Percentiles rank a stretch among this genome's conserved stretches.
phyloP scores from a whole-genome alignment of 805 yeast genomes.

The Lachancea fermentati region DNA sequence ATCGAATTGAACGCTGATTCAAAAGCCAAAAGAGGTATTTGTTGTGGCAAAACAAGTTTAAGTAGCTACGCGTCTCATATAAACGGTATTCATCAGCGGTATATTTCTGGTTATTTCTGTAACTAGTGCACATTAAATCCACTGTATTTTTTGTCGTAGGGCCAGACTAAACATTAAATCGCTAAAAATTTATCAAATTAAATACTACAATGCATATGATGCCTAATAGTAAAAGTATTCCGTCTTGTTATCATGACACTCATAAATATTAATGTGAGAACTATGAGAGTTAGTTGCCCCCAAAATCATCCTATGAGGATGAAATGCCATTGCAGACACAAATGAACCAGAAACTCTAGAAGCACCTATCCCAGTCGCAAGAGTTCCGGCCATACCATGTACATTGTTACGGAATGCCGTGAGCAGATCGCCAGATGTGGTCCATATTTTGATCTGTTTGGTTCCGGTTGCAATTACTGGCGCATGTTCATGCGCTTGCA shows the following conservation, averaged over 20 bases:
- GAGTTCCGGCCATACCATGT: slow-evolving; percentile 27
- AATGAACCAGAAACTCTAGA: slow-evolving; percentile 37
- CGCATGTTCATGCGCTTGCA: slow-evolving; percentile 93
- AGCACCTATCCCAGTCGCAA: slow-evolving; percentile 29
- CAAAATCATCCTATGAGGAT: slow-evolving; percentile 91
- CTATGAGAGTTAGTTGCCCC: slow-evolving; percentile 83
- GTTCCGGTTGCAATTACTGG: slow-evolving; percentile 90
- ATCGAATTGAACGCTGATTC: no score
- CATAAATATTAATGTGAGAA: slow-evolving; percentile 59
- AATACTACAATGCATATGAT: not conserved
- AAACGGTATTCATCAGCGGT: no score
- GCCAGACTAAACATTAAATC: no score
- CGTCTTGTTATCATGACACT: slow-evolving; percentile 36
- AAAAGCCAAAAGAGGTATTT: no score
- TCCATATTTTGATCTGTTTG: slow-evolving; percentile 71
- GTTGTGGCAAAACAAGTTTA: no score
- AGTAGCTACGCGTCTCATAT: no score
- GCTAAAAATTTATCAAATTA: no score
- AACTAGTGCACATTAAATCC: no score
- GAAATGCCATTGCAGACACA: slow-evolving; percentile 66
- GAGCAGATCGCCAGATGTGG: slow-evolving; percentile 74
- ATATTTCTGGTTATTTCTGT: no score
- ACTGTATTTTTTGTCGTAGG: no score
- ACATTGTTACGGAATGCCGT: slow-evolving; percentile 45
- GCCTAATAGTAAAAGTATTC: slow-evolving; percentile 12